phyloP scores from a whole-genome alignment of 2,329 filamentous ascomycete species.

The Phyllosticta citriasiana region DNA sequence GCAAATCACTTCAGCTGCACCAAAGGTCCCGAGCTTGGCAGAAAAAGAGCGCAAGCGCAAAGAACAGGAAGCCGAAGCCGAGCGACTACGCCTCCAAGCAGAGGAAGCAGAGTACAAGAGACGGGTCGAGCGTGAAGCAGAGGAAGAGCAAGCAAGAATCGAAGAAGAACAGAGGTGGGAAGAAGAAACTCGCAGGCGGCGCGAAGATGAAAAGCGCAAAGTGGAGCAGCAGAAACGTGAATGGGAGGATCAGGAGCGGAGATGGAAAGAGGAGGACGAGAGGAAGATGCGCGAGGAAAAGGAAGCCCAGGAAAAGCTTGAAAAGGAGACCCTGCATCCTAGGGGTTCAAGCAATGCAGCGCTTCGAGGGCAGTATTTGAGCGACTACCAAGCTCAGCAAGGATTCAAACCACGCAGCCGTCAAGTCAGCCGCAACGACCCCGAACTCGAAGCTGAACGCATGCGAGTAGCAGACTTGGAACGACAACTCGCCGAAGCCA shows the following conservation, averaged over 20 bases:
- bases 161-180: conserved; percentile 61
- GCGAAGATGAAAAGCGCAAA: conserved; percentile 49
- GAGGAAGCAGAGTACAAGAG: conserved; percentile 44
- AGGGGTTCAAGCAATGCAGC: conserved; percentile 54
- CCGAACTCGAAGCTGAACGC: conserved; percentile 46
- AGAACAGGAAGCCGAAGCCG: conserved; percentile 47
- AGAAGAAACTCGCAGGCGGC: conserved; percentile 50
- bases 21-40: conserved; percentile 66
- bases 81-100: conserved; percentile 37
- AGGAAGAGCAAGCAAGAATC: conserved; percentile 51
- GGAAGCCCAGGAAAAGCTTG: conserved; percentile 57
- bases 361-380: conserved; percentile 73
- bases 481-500: conserved; percentile 56
- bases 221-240: conserved; percentile 59
- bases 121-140: conserved; percentile 42
- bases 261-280: conserved; percentile 70
- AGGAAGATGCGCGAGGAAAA: conserved; percentile 61
- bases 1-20: conserved; percentile 80
- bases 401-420: conserved; percentile 23
- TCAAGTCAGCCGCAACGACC: conserved; percentile 28
- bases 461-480: conserved; percentile 73
- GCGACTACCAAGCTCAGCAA: conserved; percentile 73
- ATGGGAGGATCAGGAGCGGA: conserved; percentile 68
- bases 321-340: conserved; percentile 54
- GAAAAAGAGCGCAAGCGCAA: conserved; percentile 68